Base-by-base conservation (phyloP, 2,329 filamentous ascomycete species). In the Pseudocercospora macadamiae region DNA sequence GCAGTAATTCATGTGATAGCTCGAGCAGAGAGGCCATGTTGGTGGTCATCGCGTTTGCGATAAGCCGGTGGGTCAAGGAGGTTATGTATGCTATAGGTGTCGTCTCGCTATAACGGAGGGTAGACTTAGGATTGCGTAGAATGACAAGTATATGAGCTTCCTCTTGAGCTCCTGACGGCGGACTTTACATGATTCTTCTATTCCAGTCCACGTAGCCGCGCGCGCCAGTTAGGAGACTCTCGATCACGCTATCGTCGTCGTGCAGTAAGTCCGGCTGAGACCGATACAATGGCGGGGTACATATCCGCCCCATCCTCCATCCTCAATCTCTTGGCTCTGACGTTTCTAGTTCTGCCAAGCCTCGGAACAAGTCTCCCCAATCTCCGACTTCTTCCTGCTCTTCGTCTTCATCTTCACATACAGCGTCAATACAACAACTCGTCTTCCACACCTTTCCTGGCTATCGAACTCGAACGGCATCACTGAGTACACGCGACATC, bases 1-100 rank as follows among this genome's bases (percentile, higher is more conserved):
- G 83, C 23, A 89, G 70, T 39, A 89, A 79, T 76, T 90, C 88
- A 5, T 82, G 78, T 7, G 86, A 86, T 19, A 88, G 80, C 60
- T 72, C 68, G 26, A 77, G 67, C n/a, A 77, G 66, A 12, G 68
- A 72, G 8, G 74, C 68, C 67, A 76, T 78, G n/a, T 32, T 49
- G 14, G 54, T 39, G 32, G 51, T 26, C 32, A 53, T 39, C 30
- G 30, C 49, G 23, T 53, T 25, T 19, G 51, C 23, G n/a, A 42
- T 4, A 14, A 34, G n/a, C 26, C 25, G 47, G 7, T 28, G 23
- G 30, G 45, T 6, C 45, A 12, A 21, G 39, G 39, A 45, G 7
- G 21, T 21, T 25, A 45, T 21, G 21, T 45, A 45, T 45, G 23
- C 39, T 7, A 25, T 10, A 25, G 21, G 39, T 44, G 39, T 23